These are phyloP conservation scores for Alternaria sp. DNA, from an alignment of 2,329 filamentous ascomycete species.

Conservation along the genomic window DNA sequence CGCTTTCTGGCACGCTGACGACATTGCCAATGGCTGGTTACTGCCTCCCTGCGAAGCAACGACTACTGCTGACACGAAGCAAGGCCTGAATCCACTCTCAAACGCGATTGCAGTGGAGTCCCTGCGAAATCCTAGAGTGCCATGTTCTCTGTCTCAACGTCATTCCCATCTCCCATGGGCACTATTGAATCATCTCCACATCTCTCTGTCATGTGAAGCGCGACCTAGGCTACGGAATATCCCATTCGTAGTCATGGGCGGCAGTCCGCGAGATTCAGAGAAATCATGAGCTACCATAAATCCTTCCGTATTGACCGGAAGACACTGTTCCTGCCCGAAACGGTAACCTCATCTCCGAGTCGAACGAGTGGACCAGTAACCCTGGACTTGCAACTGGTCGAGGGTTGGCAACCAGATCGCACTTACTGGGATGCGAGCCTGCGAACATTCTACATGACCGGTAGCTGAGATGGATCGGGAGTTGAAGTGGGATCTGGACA, in stretches of 20 bases:
- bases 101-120: neutral
- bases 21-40: neutral
- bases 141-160: neutral
- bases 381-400: neutral
- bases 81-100: neutral
- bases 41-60: neutral
- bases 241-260: neutral
- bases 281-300: neutral
- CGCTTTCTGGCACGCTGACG: neutral
- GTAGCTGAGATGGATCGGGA: neutral
- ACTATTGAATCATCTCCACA: constrained; percentile 8
- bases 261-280: neutral
- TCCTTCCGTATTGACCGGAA: neutral
- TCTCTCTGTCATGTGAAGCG: neutral
- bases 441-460: neutral
- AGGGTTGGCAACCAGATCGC: neutral
- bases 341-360: constrained; percentile 4
- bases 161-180: constrained; percentile 1
- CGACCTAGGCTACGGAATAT: neutral
- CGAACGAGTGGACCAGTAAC: neutral
- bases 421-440: neutral
- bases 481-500: neutral
- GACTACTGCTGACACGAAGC: neutral
- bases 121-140: neutral
- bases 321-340: neutral